Evolutionary conservation across 2,329 filamentous ascomycete genomes (phyloP).

Genomic region (Orbilia blumenaviensis): DNA sequence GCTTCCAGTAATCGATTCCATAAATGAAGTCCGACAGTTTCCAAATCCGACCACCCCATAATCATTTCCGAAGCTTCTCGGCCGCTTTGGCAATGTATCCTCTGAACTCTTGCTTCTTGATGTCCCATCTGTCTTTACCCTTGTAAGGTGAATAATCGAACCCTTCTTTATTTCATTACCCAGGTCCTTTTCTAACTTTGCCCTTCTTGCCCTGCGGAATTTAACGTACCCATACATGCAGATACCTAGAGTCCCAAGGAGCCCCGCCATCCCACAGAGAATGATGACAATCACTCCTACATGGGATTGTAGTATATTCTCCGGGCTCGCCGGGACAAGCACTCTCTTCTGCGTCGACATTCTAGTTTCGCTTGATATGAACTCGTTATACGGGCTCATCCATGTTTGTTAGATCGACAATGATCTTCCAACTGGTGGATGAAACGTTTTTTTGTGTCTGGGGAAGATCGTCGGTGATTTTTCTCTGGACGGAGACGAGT

Average conservation of each 20-base stretch:
- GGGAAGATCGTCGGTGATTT: neutral
- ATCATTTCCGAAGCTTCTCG: neutral
- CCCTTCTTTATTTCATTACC: neutral
- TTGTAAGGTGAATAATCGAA: neutral
- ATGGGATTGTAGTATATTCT: conserved; percentile 20
- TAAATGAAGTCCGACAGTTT: conserved; percentile 5
- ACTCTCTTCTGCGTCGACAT: conserved; percentile 2
- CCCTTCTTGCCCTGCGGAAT: neutral
- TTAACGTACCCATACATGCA: conserved; percentile 3
- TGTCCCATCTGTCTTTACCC: conserved; percentile 2
- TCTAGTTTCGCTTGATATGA: neutral
- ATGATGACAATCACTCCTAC: conserved; percentile 8
- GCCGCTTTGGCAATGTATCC: neutral
- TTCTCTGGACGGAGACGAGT: neutral
- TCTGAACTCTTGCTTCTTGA: neutral
- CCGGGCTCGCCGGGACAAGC: neutral
- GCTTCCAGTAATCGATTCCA: conserved; percentile 29
- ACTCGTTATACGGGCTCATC: neutral
- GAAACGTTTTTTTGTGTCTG: conserved; percentile 5
- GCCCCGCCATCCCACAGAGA: conserved; percentile 8
- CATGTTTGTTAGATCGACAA: neutral
- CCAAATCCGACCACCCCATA: conserved; percentile 32
- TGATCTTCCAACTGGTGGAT: neutral
- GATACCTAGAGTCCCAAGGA: neutral
- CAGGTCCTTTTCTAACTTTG: neutral